A percentile compares a stretch with the other conserved stretches of the same genome.
Conservation (phyloP, 2,329 filamentous ascomycete genomes). For the Zasmidium angulare region DNA sequence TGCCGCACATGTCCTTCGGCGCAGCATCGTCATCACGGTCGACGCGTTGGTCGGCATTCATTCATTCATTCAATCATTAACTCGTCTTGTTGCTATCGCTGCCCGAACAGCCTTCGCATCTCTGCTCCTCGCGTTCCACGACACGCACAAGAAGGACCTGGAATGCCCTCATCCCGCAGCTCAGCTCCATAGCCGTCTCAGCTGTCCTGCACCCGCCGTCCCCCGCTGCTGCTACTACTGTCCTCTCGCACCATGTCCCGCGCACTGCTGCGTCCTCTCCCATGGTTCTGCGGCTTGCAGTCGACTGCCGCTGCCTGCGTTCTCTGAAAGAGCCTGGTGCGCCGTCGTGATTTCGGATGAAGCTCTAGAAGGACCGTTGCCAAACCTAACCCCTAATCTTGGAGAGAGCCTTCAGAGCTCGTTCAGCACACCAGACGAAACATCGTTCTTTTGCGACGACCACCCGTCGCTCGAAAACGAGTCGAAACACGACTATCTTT, state of each 20-base stretch:
- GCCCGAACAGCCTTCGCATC: not conserved
- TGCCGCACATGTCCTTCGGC: not conserved
- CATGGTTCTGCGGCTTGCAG: not conserved
- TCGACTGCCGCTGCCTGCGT: not conserved
- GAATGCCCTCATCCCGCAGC: not conserved
- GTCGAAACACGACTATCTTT: too few species aligned
- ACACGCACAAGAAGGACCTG: not conserved
- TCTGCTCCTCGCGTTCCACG: not conserved
- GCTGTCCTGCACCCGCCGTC: not conserved
- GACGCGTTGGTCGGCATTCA: too few species aligned
- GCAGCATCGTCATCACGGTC: not conserved
- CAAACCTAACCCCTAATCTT: not conserved
- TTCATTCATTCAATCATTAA: too few species aligned
- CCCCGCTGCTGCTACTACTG: not conserved
- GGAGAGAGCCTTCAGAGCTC: not conserved
- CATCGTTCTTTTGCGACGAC: too few species aligned
- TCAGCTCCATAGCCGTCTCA: not conserved
- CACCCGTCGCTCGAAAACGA: too few species aligned
- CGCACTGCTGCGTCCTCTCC: too few species aligned
- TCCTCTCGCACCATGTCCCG: not conserved
- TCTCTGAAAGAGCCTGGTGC: not conserved
- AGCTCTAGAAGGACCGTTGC: not conserved
- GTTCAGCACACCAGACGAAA: not conserved
- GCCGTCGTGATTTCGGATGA: not conserved
- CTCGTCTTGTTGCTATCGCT: not conserved